Percentiles rank a stretch among this genome's conserved stretches.
These are phyloP conservation scores for Terana coerulea DNA, from an alignment of 768 basidiomycete genomes.

Conservation along the genomic window DNA sequence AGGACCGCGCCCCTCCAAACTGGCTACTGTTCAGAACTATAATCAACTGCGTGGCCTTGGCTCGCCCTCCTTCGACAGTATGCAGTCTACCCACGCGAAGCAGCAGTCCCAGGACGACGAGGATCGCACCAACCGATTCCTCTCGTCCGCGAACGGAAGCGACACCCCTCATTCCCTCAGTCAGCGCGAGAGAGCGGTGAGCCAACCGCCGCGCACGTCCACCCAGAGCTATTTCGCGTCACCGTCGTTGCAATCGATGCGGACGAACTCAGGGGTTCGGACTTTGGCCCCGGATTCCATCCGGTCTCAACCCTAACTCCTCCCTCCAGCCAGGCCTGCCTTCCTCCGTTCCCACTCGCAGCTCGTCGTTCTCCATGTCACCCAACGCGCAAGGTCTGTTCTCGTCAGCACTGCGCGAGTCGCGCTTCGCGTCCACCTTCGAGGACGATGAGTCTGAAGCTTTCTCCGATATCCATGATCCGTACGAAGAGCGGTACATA, in stretches of 20 bases:
- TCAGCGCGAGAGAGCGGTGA: slow-evolving; percentile 61
- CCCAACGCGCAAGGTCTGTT: slow-evolving; percentile 48
- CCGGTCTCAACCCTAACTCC: slow-evolving; percentile 41
- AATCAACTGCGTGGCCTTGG: slow-evolving; percentile 22
- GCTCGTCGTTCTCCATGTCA: slow-evolving; percentile 61
- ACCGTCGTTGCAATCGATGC: slow-evolving; percentile 47
- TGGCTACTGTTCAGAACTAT: slow-evolving; percentile 26
- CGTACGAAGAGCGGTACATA: slow-evolving; percentile 40
- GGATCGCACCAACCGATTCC: slow-evolving; percentile 62
- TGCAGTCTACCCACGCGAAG: slow-evolving; percentile 32
- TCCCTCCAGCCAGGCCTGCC: slow-evolving; percentile 30
- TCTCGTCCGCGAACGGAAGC: slow-evolving; percentile 34
- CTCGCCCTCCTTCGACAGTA: slow-evolving; percentile 25
- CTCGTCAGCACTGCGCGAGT: slow-evolving; percentile 61
- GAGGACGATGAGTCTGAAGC: slow-evolving; percentile 78
- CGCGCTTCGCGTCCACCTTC: slow-evolving; percentile 69
- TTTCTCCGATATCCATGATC: slow-evolving; percentile 45
- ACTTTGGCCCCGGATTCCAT: slow-evolving; percentile 34
- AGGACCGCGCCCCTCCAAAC: slow-evolving; percentile 13
- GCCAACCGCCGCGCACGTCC: slow-evolving; percentile 60
- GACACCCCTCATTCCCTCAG: slow-evolving; percentile 39
- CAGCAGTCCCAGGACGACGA: slow-evolving; percentile 40
- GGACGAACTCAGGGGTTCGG: slow-evolving; percentile 44
- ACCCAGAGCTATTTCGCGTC: slow-evolving; percentile 46
- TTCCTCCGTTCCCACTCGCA: slow-evolving; percentile 60